phyloP scores from a whole-genome alignment of 805 yeast genomes.

The Zygosaccharomyces gambellarensis region DNA sequence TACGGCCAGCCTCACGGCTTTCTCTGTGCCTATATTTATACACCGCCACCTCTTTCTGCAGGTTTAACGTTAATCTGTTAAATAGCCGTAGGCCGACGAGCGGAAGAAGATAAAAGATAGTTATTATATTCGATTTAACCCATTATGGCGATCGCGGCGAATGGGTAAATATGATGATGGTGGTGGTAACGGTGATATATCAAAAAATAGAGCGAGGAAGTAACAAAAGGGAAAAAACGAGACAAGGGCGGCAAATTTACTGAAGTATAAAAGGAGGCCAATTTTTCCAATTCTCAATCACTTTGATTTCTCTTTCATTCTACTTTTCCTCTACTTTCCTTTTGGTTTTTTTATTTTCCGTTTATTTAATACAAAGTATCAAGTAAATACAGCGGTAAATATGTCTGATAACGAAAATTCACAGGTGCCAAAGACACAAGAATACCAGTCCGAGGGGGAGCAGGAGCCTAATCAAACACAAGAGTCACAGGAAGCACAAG shows the following conservation, averaged over 20 bases:
- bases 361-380: not conserved
- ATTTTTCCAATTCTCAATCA: not conserved
- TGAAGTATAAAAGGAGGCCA: not conserved
- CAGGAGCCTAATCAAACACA: not conserved
- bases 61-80: not conserved
- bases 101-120: not conserved
- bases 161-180: not conserved
- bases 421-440: not conserved
- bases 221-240: not conserved
- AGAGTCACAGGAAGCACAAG: not conserved
- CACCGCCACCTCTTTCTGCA: not conserved
- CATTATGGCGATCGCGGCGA: not conserved
- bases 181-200: not conserved
- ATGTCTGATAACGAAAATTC: not conserved
- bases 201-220: not conserved
- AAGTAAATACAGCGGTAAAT: not conserved
- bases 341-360: not conserved
- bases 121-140: not conserved
- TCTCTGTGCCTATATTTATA: not conserved
- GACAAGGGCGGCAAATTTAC: not conserved
- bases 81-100: not conserved
- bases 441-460: not conserved
- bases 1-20: not conserved
- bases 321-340: not conserved
- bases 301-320: not conserved